Evolutionary conservation across 805 yeast genomes (phyloP).

Genomic region (Cyberlindnera maritima): DNA sequence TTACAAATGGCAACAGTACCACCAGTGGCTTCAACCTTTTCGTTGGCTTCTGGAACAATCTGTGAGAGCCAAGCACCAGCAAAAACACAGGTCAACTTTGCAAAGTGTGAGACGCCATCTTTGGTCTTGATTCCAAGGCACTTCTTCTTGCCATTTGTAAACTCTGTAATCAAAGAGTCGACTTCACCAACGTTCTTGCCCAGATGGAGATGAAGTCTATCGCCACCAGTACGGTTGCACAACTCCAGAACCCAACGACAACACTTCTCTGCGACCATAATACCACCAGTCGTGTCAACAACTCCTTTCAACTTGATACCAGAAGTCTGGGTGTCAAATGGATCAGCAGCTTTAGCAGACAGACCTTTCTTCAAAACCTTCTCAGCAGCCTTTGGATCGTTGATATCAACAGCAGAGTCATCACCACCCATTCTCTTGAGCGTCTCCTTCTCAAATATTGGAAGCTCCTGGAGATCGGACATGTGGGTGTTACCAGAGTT

Average conservation of each 20-base stretch:
- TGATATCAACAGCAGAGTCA: constrained; percentile 17
- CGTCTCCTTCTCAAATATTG: constrained; percentile 24
- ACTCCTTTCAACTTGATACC: constrained; percentile 24
- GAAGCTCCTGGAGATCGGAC: constrained; percentile 22
- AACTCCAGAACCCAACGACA: constrained; percentile 31
- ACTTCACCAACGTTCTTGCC: constrained; percentile 17
- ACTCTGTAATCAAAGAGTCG: background rate
- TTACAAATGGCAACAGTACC: constrained; percentile 31
- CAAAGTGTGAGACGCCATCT: constrained; percentile 13
- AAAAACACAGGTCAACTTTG: constrained; percentile 10
- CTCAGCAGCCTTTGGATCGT: constrained; percentile 22
- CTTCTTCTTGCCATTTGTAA: constrained; percentile 9
- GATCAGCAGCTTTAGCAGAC: constrained; percentile 19
- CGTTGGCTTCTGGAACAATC: constrained; percentile 29
- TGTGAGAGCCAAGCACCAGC: constrained; percentile 22
- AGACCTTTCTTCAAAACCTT: constrained; percentile 24
- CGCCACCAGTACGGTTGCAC: constrained; percentile 22
- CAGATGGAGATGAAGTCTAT: constrained; percentile 22
- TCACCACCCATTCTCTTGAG: constrained; percentile 18
- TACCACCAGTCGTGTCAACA: constrained; percentile 31
- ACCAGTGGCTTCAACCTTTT: constrained; percentile 30
- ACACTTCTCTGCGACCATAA: constrained; percentile 32
- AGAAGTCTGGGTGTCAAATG: constrained; percentile 16
- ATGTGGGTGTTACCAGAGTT: constrained; percentile 28
- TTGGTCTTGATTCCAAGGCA: constrained; percentile 24